Conservation (phyloP, 441 rosid genomes). For the Populus hybrid region DNA sequence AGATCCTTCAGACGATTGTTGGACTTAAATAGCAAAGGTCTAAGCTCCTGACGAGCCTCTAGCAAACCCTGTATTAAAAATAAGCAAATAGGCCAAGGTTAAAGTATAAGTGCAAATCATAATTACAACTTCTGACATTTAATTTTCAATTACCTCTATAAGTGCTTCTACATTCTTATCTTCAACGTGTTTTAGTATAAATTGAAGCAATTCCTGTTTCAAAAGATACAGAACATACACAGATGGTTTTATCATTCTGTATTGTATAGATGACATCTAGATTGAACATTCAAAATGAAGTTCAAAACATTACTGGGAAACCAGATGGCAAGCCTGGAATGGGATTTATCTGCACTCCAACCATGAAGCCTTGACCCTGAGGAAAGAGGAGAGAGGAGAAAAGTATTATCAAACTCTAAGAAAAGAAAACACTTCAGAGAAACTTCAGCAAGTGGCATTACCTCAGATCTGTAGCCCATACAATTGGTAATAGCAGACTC, state of each 20-base stretch:
- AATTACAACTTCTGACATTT: neutral
- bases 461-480: conserved; percentile 91
- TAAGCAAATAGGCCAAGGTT: neutral
- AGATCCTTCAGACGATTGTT: conserved; percentile 89
- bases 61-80: conserved; percentile 69
- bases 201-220: conserved; percentile 76
- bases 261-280: conserved; percentile 7
- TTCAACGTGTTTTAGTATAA: conserved; percentile 79
- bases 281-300: conserved; percentile 24
- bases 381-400: conserved; percentile 26
- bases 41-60: conserved; percentile 96
- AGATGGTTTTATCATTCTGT: conserved; percentile 5
- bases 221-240: conserved; percentile 13
- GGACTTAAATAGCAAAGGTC: conserved; percentile 67
- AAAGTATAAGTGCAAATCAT: neutral
- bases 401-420: conserved; percentile 19
- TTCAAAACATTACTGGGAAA: conserved; percentile 60
- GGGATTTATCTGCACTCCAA: conserved; percentile 95
- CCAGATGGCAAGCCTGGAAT: conserved; percentile 88
- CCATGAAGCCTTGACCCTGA: conserved; percentile 99
- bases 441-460: conserved; percentile 29
- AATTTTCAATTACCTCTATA: conserved; percentile 65
- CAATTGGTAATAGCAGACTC: conserved; percentile 95
- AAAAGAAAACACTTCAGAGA: conserved; percentile 15
- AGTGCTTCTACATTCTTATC: conserved; percentile 86